Percentiles rank a stretch among this genome's conserved stretches.
phyloP scores from a whole-genome alignment of 1,139 yeast species.

The Magnusiomyces tetraspermus region DNA sequence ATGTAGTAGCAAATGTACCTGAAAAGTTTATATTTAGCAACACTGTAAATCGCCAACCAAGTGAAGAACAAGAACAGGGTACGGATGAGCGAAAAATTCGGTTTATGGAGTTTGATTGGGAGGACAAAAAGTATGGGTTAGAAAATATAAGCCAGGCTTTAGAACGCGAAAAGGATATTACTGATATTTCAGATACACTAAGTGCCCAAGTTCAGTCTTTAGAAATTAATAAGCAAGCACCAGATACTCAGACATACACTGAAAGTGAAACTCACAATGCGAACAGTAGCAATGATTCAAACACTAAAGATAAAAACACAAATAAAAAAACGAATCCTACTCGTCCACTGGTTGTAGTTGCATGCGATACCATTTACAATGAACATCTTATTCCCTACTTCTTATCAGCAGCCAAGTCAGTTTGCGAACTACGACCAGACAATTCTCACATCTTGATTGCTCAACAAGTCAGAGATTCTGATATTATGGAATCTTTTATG shows the following conservation, averaged over 20 bases:
- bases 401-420: conserved; percentile 33
- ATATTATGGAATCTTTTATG: conserved; percentile 43
- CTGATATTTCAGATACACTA: conserved; percentile 3
- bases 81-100: not conserved
- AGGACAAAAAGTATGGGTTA: too few relatives aligned
- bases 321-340: conserved; percentile 26
- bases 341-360: conserved; percentile 36
- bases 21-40: conserved; percentile 29
- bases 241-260: conserved; percentile 4
- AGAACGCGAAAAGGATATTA: conserved; percentile 31
- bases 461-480: conserved; percentile 49
- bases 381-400: conserved; percentile 50
- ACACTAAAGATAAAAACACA: too few relatives aligned
- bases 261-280: conserved; percentile 8
- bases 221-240: conserved; percentile 7
- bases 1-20: conserved; percentile 29
- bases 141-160: too few relatives aligned
- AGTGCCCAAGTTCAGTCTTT: conserved; percentile 12
- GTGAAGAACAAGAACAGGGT: not conserved
- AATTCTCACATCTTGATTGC: conserved; percentile 45
- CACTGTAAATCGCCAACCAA: conserved; percentile 4
- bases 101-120: conserved; percentile 4
- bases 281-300: not conserved
- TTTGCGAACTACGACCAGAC: conserved; percentile 48
- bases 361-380: conserved; percentile 66